Percentiles rank a stretch among this genome's conserved stretches.
Evolutionary conservation across 306 rosid species (phyloP).

Genomic region (Astragalus membranaceus): DNA sequence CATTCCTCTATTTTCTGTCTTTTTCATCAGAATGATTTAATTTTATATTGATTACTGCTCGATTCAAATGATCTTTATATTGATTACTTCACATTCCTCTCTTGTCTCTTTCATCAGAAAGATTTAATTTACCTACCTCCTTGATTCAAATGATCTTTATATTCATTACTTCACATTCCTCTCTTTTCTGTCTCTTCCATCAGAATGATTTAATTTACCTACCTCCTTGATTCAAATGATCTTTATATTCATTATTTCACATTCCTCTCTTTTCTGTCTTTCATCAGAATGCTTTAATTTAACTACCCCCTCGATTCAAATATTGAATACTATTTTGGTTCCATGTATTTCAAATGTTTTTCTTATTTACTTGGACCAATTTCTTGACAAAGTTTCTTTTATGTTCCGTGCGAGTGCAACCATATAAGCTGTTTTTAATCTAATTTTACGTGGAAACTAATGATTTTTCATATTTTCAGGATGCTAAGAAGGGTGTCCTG

Average conservation of each 20-base stretch:
- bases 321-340: background rate
- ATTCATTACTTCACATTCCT: background rate
- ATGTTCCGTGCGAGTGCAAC: constrained; percentile 1
- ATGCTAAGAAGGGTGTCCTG: constrained; percentile 93
- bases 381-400: background rate
- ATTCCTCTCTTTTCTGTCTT: background rate
- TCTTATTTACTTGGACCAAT: background rate
- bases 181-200: background rate
- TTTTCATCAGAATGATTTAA: background rate
- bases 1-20: background rate
- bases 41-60: too few relatives aligned
- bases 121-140: constrained; percentile 1
- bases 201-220: background rate
- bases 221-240: background rate
- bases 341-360: background rate
- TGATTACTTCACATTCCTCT: background rate
- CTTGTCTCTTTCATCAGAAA: background rate
- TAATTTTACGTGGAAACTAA: background rate
- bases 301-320: background rate
- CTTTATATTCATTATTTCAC: background rate
- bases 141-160: background rate
- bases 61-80: background rate
- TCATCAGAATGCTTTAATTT: background rate
- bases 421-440: background rate
- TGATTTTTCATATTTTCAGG: constrained; percentile 48